Percentiles rank a stretch among this genome's conserved stretches.
These are phyloP conservation scores for Plasmodium gallinaceum DNA, from an alignment of 169 alveolate species.

Conservation along the genomic window DNA sequence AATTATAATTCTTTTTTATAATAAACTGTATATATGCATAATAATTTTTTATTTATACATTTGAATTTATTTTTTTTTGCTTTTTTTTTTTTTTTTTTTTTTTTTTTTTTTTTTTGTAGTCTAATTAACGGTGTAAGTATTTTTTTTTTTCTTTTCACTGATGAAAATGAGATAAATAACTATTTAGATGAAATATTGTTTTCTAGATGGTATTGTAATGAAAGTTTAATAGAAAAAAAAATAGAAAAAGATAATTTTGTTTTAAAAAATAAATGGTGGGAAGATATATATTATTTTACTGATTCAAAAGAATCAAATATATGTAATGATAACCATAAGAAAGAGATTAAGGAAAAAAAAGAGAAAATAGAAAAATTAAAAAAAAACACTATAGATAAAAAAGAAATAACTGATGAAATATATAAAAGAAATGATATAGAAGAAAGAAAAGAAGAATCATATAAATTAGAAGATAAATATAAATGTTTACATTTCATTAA, in stretches of 20 bases:
- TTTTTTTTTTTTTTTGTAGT: neutral
- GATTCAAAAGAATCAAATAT: constrained; percentile 13
- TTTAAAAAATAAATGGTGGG: constrained; percentile 29
- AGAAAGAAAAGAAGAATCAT: neutral
- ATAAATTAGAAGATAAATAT: neutral
- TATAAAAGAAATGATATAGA: neutral
- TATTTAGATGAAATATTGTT: constrained; percentile 19
- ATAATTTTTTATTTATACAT: neutral
- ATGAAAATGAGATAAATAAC: neutral
- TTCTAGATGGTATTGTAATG: neutral
- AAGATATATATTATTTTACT: neutral
- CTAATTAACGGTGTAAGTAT: constrained; percentile 29
- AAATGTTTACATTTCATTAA: constrained; percentile 44
- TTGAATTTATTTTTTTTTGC: neutral
- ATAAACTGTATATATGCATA: neutral
- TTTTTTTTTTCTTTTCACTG: constrained; percentile 12
- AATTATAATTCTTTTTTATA: neutral
- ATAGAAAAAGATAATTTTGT: neutral
- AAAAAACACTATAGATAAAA: neutral
- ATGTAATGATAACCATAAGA: neutral
- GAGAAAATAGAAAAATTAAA: neutral
- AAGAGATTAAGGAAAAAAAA: neutral
- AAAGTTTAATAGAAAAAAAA: neutral
- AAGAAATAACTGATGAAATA: neutral
- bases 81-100: neutral